A percentile compares a stretch with the other conserved stretches of the same genome.
These are phyloP conservation scores for Pichia occidentalis DNA, from an alignment of 805 yeast genomes.

Conservation along the genomic window DNA sequence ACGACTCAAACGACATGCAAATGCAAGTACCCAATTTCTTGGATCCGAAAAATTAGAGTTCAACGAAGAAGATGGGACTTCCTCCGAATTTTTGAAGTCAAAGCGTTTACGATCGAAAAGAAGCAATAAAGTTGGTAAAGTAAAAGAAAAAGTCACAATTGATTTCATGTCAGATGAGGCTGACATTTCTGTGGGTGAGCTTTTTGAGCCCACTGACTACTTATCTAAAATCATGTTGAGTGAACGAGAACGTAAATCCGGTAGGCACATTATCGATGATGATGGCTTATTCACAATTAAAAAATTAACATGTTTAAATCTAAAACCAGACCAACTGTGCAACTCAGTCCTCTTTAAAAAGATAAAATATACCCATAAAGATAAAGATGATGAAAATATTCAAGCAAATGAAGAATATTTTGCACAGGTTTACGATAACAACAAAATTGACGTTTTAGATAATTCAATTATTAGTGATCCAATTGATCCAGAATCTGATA, in stretches of 20 bases:
- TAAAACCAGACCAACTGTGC: slow-evolving; percentile 35
- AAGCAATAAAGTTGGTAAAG: slow-evolving; percentile 3
- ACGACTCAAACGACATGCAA: slow-evolving; percentile 7
- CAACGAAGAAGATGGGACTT: no score
- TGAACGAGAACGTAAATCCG: slow-evolving; percentile 19
- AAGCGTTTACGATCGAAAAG: no score
- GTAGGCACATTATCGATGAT: slow-evolving; percentile 36
- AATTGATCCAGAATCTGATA: slow-evolving; percentile 20
- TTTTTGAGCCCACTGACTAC: slow-evolving; percentile 24
- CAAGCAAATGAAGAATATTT: slow-evolving; percentile 46
- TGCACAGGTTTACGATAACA: slow-evolving; percentile 36
- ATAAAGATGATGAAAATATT: slow-evolving; percentile 26
- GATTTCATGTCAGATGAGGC: slow-evolving; percentile 26
- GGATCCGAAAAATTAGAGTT: no score
- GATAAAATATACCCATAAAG: slow-evolving; percentile 12
- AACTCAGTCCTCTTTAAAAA: slow-evolving; percentile 24
- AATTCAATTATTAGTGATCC: slow-evolving; percentile 18
- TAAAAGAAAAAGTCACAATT: slow-evolving; percentile 14
- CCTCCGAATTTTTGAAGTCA: no score
- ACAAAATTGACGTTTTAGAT: slow-evolving; percentile 16
- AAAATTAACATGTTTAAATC: slow-evolving; percentile 38
- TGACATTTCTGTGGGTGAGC: slow-evolving; percentile 19
- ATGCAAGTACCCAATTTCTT: no score
- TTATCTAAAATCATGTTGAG: slow-evolving; percentile 21
- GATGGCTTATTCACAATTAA: slow-evolving; percentile 46